Evolutionary conservation across 2,329 filamentous ascomycete genomes (phyloP), one percentile per base, ranked within the genome.

Genomic region (Alternaria solani): DNA sequence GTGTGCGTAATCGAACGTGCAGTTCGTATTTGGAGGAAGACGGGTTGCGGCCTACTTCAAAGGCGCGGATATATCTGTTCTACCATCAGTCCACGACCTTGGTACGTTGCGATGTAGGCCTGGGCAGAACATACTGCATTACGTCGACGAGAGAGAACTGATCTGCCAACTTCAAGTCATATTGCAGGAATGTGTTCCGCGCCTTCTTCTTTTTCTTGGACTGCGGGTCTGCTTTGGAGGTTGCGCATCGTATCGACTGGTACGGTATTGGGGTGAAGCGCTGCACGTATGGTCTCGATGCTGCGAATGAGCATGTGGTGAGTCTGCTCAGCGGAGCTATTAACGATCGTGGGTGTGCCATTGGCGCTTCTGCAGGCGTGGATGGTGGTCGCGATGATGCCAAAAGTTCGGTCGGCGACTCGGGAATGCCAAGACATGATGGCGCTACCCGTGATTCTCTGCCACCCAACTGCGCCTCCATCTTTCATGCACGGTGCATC

Each of bases 131-230:
- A 59, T 81, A 93, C 92, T 94, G 88, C 88, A 99, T 95, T 16
- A 95, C 96, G 82, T 99, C 95, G 68, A 92, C 91, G 32, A 99
- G 84, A 1, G 93, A 87, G 74, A 91, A 97, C 73, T 91, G 89
- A 36, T 92, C 84, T 43, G 88, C 86, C 65, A 88, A 82, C 63
- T 86, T 86, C 65, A 94, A 78, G 64, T 88, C 83, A 64, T 85
- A 84, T 59, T 85, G 83, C 65, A 88, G 85, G 76, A 88, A 93
- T 32, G 88, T 86, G 65, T 86, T 87, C 63, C 86, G 87, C 11
- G 86, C 84, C 80, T 92, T 92, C 74, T 87, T 86, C 59, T 72
- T 73, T 64, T 83, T 82, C 74, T 81, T 82, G 20, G 77, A 72
- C 59, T 76, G 77, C 20, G 20, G 20, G 20, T 23, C 20, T 44